Evolutionary conservation across 2,329 filamentous ascomycete species (phyloP), one percentile per base, ranked within the genome.

Genomic region (Hypoxylon rubiginosum): DNA sequence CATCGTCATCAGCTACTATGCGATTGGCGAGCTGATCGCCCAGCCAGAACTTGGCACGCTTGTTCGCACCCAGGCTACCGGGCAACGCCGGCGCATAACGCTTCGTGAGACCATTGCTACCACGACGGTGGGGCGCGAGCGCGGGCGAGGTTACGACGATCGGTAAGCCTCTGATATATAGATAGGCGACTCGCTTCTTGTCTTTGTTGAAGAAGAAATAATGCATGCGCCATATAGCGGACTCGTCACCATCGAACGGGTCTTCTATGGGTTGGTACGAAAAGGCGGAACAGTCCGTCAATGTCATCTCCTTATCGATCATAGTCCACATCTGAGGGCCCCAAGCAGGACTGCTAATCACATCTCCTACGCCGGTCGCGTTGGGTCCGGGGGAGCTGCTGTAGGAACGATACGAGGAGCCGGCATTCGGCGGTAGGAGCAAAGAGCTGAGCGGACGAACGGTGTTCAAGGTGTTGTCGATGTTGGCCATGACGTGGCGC

Each of bases 171-270:
- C 95, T 91, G 49, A 97, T 88, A 75, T 97, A 97, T 49, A 99
- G 83, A 78, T 99, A 99, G 66, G 93, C 94, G 17, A 99, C 95
- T 45, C 96, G 90, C 83, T 98, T 98, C 76, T 91, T 87, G 26
- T 90, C 85, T 75, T 95, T 95, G 84, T 97, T 97, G 86, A 97
- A 98, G 79, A 98, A 97, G 83, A 99, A 97, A 80, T 97, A 97
- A 79, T 98, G 94, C 68, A 94, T 86, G 53, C 92, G 94, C 95
- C 95, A 99, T 68, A 99, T 94, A 9, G 94, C 91, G 67, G 93
- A 92, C 75, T 97, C 94, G 67, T 97, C 94, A 68, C 94, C 94
- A 73, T 94, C 91, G 74, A 97, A 97, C 0, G 94, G 93, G 75
- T 97, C 94, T 66, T 94, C 92, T 43, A 93, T 91, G 0, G 96